Evolutionary conservation across 2,329 filamentous ascomycete genomes (phyloP).

Genomic region (Ophiostoma australiae): DNA sequence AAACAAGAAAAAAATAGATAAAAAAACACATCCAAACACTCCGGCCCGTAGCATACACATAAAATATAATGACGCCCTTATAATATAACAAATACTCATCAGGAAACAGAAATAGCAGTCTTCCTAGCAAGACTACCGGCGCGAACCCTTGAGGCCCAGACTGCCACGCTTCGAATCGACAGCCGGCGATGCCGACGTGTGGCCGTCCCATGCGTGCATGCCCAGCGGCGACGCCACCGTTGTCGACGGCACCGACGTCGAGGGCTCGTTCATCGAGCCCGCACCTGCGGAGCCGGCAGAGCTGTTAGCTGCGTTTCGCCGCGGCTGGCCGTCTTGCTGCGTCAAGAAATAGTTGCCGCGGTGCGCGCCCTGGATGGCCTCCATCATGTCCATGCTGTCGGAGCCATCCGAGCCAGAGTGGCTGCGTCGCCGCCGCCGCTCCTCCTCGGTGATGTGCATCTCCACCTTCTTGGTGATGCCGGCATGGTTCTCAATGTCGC

Average conservation of each 20-base stretch:
- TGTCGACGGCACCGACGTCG: constrained; percentile 4
- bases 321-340: constrained; percentile 15
- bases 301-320: neutral
- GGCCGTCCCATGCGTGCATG: constrained; percentile 11
- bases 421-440: constrained; percentile 18
- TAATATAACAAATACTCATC: neutral
- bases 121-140: neutral
- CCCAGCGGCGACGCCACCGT: constrained; percentile 15
- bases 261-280: neutral
- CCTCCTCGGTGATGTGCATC: constrained; percentile 24
- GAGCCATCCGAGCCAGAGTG: constrained; percentile 15
- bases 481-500: constrained; percentile 16
- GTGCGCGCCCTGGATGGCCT: constrained; percentile 21
- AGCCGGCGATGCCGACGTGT: neutral
- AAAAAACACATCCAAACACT: neutral
- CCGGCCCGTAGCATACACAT: neutral
- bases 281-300: neutral
- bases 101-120: neutral
- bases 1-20: neutral
- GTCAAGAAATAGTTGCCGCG: constrained; percentile 26
- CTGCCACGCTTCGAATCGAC: neutral
- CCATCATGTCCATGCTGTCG: constrained; percentile 14
- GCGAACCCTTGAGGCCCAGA: neutral
- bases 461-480: constrained; percentile 27
- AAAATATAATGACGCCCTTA: neutral